These are phyloP conservation scores for Pythium dissotocum DNA, from an alignment of 352 stramenopile species.

Conservation along the genomic window DNA sequence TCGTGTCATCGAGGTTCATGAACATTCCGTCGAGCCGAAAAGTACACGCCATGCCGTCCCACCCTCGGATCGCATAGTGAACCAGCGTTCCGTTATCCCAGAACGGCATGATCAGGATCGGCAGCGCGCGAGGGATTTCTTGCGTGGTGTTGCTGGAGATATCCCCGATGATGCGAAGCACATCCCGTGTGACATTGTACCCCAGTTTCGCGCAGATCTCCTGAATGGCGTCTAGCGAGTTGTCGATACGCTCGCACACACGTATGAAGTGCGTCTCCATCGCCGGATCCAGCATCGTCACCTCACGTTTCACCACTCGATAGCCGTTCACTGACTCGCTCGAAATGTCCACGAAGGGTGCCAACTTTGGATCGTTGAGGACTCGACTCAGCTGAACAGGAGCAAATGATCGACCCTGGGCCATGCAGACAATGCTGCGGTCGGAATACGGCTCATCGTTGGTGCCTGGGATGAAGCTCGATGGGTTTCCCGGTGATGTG, in stretches of 20 bases:
- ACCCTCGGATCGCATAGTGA: constrained; percentile 26
- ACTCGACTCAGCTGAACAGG: constrained; percentile 9
- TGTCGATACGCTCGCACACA: constrained; percentile 23
- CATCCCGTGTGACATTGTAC: constrained; percentile 30
- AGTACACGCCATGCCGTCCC: constrained; percentile 31
- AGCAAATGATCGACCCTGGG: constrained; percentile 6
- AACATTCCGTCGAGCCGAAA: constrained; percentile 31
- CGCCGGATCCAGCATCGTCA: constrained; percentile 2
- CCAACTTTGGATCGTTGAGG: constrained; percentile 6
- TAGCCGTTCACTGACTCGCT: constrained; percentile 29
- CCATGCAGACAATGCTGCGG: constrained; percentile 22
- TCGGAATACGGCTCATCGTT: constrained; percentile 29
- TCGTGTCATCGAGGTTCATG: not conserved
- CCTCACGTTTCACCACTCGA: constrained; percentile 26
- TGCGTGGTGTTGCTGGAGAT: constrained; percentile 6
- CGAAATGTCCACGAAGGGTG: constrained; percentile 12
- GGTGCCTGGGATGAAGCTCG: not conserved
- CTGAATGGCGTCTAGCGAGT: constrained; percentile 25
- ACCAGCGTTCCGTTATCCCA: constrained; percentile 29
- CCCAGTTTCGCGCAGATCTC: constrained; percentile 22
- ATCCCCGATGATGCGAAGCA: constrained; percentile 26
- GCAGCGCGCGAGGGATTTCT: constrained; percentile 26
- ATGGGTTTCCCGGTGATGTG: not conserved
- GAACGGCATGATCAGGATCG: constrained; percentile 36
- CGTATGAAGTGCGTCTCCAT: constrained; percentile 15